Percentiles rank a stretch among this genome's conserved stretches.
phyloP scores from a whole-genome alignment of 129 eudicot species.

The Chrysanthemum seticuspe region DNA sequence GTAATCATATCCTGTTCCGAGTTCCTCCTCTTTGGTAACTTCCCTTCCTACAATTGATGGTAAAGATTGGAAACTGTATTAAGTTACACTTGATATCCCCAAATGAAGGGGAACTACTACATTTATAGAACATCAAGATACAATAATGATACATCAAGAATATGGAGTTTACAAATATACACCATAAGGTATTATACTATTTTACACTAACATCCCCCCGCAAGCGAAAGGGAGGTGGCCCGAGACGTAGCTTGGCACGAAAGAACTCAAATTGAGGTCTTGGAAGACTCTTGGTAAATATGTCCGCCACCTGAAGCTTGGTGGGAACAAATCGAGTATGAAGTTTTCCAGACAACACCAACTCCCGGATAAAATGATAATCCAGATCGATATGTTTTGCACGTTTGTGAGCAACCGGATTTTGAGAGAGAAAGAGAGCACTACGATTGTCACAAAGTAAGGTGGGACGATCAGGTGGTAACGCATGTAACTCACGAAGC shows the following conservation, averaged over 20 bases:
- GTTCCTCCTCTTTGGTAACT: no score
- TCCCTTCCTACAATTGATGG: no score
- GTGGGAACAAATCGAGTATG: neutral
- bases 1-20: conserved; percentile 62
- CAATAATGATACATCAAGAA: no score
- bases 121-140: no score
- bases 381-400: neutral
- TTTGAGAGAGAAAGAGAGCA: neutral
- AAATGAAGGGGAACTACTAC: no score
- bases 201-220: no score
- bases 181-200: no score
- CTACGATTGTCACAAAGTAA: neutral
- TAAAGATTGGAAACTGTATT: no score
- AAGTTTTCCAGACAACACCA: conserved; percentile 2
- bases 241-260: neutral
- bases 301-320: neutral
- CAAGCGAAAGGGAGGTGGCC: neutral
- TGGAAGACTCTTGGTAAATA: conserved; percentile 1
- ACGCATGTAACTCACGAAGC: neutral
- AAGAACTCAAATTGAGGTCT: conserved; percentile 6
- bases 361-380: neutral
- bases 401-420: conserved; percentile 7
- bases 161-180: no score
- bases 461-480: neutral
- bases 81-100: no score